A percentile compares a stretch with the other conserved stretches of the same genome.
Evolutionary conservation across 805 yeast species (phyloP).

Genomic region (Wickerhamomyces sydowiorum): DNA sequence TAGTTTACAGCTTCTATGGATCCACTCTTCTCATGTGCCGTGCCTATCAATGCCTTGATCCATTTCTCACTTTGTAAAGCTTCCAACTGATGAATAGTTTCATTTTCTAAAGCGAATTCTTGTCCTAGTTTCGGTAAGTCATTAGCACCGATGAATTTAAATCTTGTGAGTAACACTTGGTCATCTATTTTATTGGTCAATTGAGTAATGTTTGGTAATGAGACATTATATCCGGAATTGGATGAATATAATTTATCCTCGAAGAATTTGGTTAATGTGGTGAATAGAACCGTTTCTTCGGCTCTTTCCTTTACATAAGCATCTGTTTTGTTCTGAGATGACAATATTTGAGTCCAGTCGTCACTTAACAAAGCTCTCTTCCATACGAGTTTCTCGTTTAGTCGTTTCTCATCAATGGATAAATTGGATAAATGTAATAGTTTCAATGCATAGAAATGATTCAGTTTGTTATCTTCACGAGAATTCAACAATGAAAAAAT

Average conservation of each 20-base stretch:
- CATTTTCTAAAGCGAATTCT: conserved; percentile 19
- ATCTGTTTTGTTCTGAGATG: conserved; percentile 33
- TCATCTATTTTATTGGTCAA: conserved; percentile 12
- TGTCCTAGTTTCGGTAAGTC: conserved; percentile 18
- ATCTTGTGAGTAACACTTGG: conserved; percentile 14
- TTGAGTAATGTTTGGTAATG: conserved; percentile 24
- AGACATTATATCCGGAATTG: conserved; percentile 16
- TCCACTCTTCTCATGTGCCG: conserved; percentile 31
- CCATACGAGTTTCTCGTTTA: conserved; percentile 45
- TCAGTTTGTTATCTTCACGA: conserved; percentile 20
- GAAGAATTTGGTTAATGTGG: conserved; percentile 34
- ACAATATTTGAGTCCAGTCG: conserved; percentile 40
- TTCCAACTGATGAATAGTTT: conserved; percentile 10
- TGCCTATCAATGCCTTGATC: conserved; percentile 29
- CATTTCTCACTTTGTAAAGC: conserved; percentile 20
- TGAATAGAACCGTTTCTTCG: conserved; percentile 37
- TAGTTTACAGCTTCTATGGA: conserved; percentile 31
- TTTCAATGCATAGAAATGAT: conserved; percentile 43
- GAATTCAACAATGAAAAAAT: conserved; percentile 42
- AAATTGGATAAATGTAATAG: conserved; percentile 35
- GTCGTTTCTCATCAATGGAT: conserved; percentile 24
- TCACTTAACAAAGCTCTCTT: conserved; percentile 49
- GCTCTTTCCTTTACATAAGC: conserved; percentile 34
- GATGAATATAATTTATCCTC: conserved; percentile 26
- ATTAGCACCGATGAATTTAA: conserved; percentile 16